Percentiles rank a stretch among this genome's conserved stretches.
phyloP scores from a whole-genome alignment of 768 basidiomycete species.

The Rhizopogon rudus region DNA sequence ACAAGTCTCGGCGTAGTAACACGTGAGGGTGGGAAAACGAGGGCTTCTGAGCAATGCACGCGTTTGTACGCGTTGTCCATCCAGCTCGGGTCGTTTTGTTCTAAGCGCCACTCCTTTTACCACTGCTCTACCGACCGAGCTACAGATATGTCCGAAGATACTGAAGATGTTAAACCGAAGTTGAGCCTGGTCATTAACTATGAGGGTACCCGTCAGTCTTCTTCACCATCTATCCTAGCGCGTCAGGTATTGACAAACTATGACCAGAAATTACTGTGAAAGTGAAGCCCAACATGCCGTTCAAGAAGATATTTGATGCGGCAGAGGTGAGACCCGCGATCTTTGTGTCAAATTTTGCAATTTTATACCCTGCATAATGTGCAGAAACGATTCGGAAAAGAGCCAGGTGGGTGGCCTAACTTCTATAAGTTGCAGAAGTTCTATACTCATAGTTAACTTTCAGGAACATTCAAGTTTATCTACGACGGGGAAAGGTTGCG shows the following conservation, averaged over 20 bases:
- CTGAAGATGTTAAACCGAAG: conserved; percentile 65
- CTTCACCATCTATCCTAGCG: neutral
- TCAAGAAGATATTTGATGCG: conserved; percentile 62
- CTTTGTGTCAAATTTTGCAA: neutral
- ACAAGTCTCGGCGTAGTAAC: neutral
- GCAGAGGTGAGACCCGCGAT: conserved; percentile 46
- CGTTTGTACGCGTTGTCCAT: conserved; percentile 11
- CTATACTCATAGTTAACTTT: neutral
- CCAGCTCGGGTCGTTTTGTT: neutral
- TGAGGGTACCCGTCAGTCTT: conserved; percentile 47
- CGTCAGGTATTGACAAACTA: conserved; percentile 3
- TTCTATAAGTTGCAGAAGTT: neutral
- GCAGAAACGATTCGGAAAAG: conserved; percentile 57
- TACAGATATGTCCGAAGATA: conserved; percentile 21
- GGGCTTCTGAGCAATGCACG: conserved; percentile 5
- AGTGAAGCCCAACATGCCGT: conserved; percentile 59
- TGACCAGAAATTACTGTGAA: conserved; percentile 58
- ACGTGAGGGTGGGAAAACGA: conserved; percentile 1
- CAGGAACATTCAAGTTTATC: conserved; percentile 62
- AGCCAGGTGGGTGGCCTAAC: conserved; percentile 36
- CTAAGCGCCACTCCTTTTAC: neutral
- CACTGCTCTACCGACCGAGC: neutral
- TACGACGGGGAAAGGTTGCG: conserved; percentile 49
- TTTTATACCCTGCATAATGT: neutral
- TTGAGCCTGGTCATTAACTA: conserved; percentile 54